phyloP scores from a whole-genome alignment of 2,329 filamentous ascomycete genomes.

The Nannizziopsis arthrosporioides region DNA sequence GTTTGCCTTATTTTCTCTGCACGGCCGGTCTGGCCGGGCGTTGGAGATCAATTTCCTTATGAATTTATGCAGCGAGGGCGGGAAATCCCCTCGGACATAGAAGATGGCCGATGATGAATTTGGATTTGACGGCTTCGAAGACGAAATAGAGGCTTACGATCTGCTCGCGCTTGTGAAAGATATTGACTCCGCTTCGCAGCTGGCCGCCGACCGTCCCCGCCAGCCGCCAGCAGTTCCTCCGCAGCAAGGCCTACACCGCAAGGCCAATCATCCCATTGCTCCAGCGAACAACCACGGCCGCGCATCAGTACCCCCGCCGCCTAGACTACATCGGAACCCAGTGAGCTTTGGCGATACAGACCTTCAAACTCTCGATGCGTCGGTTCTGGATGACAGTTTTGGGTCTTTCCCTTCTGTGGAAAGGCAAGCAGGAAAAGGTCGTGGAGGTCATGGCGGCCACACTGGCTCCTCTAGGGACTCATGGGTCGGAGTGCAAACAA shows the following conservation, averaged over 20 bases:
- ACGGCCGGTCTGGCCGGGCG: not conserved
- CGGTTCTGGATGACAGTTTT: conserved; percentile 29
- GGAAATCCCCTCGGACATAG: not conserved
- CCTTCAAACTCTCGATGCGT: conserved; percentile 34
- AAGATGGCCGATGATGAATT: conserved; percentile 33
- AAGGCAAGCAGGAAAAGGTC: not conserved
- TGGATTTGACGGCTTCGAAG: conserved; percentile 39
- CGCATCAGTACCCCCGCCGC: conserved; percentile 8
- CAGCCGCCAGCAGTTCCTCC: not conserved
- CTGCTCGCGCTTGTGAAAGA: conserved; percentile 36
- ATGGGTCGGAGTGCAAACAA: not conserved
- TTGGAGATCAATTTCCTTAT: not conserved
- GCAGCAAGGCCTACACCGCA: conserved; percentile 2
- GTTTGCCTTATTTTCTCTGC: not conserved
- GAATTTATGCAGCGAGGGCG: conserved; percentile 4
- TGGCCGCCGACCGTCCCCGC: conserved; percentile 4
- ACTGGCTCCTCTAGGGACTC: not conserved
- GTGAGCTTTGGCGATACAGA: conserved; percentile 34
- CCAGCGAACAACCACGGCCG: not conserved
- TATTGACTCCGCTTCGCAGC: conserved; percentile 36
- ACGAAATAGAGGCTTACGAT: conserved; percentile 33
- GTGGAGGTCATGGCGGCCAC: not conserved
- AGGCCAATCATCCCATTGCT: not conserved
- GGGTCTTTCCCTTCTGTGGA: conserved; percentile 4
- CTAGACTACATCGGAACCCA: conserved; percentile 18